A percentile compares a stretch with the other conserved stretches of the same genome.
Evolutionary conservation across 2,329 filamentous ascomycete species (phyloP).

Genomic region (Phoma sp.): DNA sequence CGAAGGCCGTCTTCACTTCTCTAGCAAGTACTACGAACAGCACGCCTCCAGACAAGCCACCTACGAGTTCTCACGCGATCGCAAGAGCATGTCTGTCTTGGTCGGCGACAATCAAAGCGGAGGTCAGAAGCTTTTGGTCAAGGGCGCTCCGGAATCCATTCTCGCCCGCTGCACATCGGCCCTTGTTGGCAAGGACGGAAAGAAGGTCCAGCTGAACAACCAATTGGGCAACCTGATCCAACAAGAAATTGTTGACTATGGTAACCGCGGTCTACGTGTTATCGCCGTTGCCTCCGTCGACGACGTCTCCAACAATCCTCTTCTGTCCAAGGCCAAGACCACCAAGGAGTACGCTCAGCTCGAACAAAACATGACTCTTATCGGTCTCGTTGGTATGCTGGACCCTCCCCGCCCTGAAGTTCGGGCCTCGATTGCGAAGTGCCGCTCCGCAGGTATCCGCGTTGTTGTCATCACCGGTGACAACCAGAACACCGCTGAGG

Average conservation of each 20-base stretch:
- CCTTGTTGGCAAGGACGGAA: conserved; percentile 78
- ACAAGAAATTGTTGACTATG: conserved; percentile 85
- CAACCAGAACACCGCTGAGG: conserved; percentile 96
- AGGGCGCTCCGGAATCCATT: conserved; percentile 94
- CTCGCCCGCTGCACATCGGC: conserved; percentile 89
- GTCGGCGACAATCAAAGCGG: conserved; percentile 67
- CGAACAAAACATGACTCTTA: conserved; percentile 91
- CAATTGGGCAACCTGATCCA: conserved; percentile 73
- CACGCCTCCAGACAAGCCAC: conserved; percentile 78
- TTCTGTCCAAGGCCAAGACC: conserved; percentile 77
- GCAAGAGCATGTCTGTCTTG: conserved; percentile 99
- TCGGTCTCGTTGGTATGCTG: conserved; percentile 94
- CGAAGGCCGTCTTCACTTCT: conserved; percentile 74
- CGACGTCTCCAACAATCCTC: conserved; percentile 72
- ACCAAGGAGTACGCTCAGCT: conserved; percentile 83
- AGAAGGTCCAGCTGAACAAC: conserved; percentile 73
- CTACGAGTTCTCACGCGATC: conserved; percentile 95
- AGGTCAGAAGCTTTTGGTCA: conserved; percentile 84
- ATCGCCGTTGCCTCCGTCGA: conserved; percentile 90
- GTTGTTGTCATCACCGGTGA: conserved; percentile 98
- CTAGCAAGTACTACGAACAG: conserved; percentile 84
- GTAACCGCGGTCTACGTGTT: conserved; percentile 89
- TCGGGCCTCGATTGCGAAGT: conserved; percentile 81
- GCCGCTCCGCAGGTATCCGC: conserved; percentile 90
- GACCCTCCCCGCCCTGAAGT: conserved; percentile 96